Base-by-base conservation (phyloP, 75 land plant species). In the Picea sitchensis region DNA sequence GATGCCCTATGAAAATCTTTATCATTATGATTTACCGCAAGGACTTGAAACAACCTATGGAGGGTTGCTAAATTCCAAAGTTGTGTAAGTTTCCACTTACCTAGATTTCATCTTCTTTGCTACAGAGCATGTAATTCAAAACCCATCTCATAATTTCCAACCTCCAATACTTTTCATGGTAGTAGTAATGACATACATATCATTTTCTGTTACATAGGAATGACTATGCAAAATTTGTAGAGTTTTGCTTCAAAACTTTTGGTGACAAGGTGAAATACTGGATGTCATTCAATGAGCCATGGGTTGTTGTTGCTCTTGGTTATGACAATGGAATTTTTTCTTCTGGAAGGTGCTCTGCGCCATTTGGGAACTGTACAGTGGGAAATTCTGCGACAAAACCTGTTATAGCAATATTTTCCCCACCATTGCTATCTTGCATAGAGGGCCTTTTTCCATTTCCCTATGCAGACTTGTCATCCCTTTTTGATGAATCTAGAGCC, bases 181-280 rank as follows among this genome's bases (percentile, higher is more conserved):
- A 30, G 61, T 5, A 14, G 7, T 62, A 51, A 38, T 62, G 44
- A 41, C n/a, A 41, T 18, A 59, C 57, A 32, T 77, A n/a, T 62
- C 58, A 1, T 36, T 8, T 41, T 44, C 62, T 23, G 4, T 47
- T 15, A 1, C 61, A 5, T 86, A 93, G 96, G 78, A 76, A 89
- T 31, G 94, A 87, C 31, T 93, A 78, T 86, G 92, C 96, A 14
- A 88, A 85, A 36, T 93, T 80, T 81, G 95, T 93, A 32, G 95
- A 93, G 4, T 93, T 93, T 68, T 93, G 95, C 73, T 93, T 93
- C 86, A 91, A 88, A 78, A 84, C 89, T 15, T 93, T 81, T 83
- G 96, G 96, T 5, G 96, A 93, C 81, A 81, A 90, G 81, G 96
- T 93, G 58, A 93, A 92, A 80, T 84, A 92, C 47, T 93, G 96